Conservation (phyloP, 108 stramenopile genomes). For the Skeletonema marinoi region DNA sequence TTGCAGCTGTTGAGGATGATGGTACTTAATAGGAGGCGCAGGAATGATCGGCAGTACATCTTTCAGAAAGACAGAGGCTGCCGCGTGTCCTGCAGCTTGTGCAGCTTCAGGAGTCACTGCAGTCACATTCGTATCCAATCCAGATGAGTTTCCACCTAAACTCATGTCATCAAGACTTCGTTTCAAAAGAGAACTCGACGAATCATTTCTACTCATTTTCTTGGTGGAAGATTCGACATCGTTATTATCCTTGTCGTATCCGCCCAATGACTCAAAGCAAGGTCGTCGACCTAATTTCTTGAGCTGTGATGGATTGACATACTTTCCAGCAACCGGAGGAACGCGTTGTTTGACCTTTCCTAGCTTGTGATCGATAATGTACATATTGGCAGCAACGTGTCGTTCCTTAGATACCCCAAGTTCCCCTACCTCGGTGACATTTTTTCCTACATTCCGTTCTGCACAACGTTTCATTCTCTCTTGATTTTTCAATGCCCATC, state of each 20-base stretch:
- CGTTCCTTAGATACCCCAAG: slow-evolving; percentile 51
- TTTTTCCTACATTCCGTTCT: slow-evolving; percentile 3
- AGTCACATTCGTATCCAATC: not conserved
- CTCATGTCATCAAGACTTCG: slow-evolving; percentile 58
- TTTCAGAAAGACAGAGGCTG: slow-evolving; percentile 26
- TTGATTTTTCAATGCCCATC: slow-evolving; percentile 62
- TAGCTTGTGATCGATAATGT: slow-evolving; percentile 79
- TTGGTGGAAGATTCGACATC: slow-evolving; percentile 12
- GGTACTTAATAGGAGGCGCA: slow-evolving; percentile 2
- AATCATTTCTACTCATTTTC: slow-evolving; percentile 42
- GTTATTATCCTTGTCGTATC: slow-evolving; percentile 41
- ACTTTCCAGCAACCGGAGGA: slow-evolving; percentile 11
- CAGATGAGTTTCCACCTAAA: slow-evolving; percentile 9
- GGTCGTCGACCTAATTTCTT: slow-evolving; percentile 78
- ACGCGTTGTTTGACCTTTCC: slow-evolving; percentile 46
- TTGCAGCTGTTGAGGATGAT: slow-evolving; percentile 1
- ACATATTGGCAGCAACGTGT: slow-evolving; percentile 83
- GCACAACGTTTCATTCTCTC: slow-evolving; percentile 37
- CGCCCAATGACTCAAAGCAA: slow-evolving; percentile 80
- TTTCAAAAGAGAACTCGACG: slow-evolving; percentile 70
- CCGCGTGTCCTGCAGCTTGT: slow-evolving; percentile 46
- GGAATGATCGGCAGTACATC: slow-evolving; percentile 47
- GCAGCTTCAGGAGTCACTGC: slow-evolving; percentile 46
- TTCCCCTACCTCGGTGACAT: slow-evolving; percentile 3
- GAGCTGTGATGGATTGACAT: slow-evolving; percentile 49